A percentile compares a stretch with the other conserved stretches of the same genome.
Conservation (phyloP, 371 early-diverging fungal species). For the Dinochytrium kinnereticum region DNA sequence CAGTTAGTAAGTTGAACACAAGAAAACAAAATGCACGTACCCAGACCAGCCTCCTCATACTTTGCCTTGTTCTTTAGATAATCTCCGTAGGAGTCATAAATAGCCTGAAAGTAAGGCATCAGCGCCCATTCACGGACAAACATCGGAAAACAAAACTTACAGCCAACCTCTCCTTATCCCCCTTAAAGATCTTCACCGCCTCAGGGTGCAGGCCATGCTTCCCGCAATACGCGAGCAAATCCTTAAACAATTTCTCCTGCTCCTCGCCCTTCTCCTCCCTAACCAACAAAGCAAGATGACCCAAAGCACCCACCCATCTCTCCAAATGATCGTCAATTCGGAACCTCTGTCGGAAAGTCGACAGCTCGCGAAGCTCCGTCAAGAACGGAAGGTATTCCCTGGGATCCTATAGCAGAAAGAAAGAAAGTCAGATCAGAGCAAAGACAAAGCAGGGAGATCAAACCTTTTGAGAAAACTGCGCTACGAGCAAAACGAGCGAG, state of each 20-base stretch:
- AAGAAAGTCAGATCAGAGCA: too few relatives aligned
- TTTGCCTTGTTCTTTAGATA: slow-evolving; percentile 60
- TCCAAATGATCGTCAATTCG: slow-evolving; percentile 87
- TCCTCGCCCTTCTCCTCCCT: slow-evolving; percentile 44
- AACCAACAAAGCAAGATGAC: slow-evolving; percentile 60
- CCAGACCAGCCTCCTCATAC: slow-evolving; percentile 72
- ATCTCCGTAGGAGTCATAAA: slow-evolving; percentile 67
- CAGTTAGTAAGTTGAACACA: not conserved
- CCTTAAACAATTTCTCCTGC: slow-evolving; percentile 61
- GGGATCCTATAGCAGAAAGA: too few relatives aligned
- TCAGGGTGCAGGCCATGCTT: slow-evolving; percentile 67
- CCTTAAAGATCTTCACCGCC: slow-evolving; percentile 67
- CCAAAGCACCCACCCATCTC: slow-evolving; percentile 71
- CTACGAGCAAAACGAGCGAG: slow-evolving; percentile 88
- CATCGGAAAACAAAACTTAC: not conserved
- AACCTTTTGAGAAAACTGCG: slow-evolving; percentile 92
- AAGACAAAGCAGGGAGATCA: too few relatives aligned
- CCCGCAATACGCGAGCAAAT: slow-evolving; percentile 67
- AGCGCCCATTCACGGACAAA: not conserved
- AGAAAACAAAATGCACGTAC: slow-evolving; percentile 21
- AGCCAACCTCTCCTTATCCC: slow-evolving; percentile 50
- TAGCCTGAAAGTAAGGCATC: not conserved
- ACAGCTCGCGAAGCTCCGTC: slow-evolving; percentile 75
- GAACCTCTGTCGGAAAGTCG: slow-evolving; percentile 78
- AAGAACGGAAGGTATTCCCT: slow-evolving; percentile 90